Base-by-base conservation (phyloP, 1,139 yeast genomes). In the Suhomyces bribrorum region DNA sequence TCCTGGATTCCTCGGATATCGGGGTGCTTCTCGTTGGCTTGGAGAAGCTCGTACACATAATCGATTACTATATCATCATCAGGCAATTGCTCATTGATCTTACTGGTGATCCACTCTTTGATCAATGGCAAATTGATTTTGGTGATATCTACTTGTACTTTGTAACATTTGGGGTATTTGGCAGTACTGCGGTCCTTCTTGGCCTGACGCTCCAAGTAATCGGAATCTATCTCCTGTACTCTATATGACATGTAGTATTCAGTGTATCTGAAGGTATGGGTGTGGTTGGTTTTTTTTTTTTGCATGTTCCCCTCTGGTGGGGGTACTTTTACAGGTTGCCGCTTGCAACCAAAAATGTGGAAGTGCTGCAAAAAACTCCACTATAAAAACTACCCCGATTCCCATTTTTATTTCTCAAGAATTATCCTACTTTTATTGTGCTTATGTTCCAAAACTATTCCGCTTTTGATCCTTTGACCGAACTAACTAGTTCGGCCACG, bases 61-160 rank as follows among this genome's bases (percentile, higher is more conserved):
- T 70, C 77, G 6, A 61, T 55, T 4, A 73, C 64, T 7, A 74
- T 69, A 24, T 75, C 80, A 44, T 75, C 79, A 34, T 73, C 77
- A 1, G 75, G 75, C 13, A 73, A 48, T 15, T 63, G 54, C 31
- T 61, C 54, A 14, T 56, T 51, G 26, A 74, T 41, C 32, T 52
- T 50, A 5, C 50, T 48, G 2, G 44, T 47, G 12, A 73, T 62
- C 75, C 78, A 74, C 16, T 48, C 46, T 36, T 61, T 57, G 2
- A 73, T 54, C 16, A 67, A 58, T 2, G 44, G 40, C 38, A 61
- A 46, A 42, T 69, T 62, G n/a, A 73, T 65, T 43, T 64, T 67
- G 6, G 54, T 28, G 12, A 64, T 55, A 34, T 63, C 61, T 3
- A 73, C 69, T 16, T 45, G 38, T 26, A 48, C 46, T 28, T 53